These are phyloP conservation scores for Magnaporthales sp. DNA, from an alignment of 2,329 filamentous ascomycete genomes.

Conservation along the genomic window DNA sequence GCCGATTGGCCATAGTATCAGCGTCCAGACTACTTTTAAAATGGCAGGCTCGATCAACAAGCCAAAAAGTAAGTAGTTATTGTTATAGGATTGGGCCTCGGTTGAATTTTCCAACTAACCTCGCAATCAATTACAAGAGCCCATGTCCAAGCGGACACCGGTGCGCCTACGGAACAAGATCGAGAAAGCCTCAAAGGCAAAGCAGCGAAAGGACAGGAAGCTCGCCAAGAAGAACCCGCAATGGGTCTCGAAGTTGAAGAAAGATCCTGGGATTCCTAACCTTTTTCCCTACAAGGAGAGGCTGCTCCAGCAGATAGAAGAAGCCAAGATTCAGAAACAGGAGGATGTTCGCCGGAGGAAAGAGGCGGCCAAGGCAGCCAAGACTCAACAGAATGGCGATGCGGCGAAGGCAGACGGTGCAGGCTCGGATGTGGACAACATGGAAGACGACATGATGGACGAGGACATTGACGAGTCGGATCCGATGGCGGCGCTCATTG, in stretches of 20 bases:
- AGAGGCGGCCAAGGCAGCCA: conserved; percentile 63
- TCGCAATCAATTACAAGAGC: conserved; percentile 47
- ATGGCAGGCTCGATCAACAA: conserved; percentile 49
- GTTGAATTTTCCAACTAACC: conserved; percentile 7
- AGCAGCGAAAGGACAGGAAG: conserved; percentile 86
- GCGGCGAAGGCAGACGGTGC: conserved; percentile 4
- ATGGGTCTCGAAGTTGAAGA: conserved; percentile 93
- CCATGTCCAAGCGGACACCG: conserved; percentile 85
- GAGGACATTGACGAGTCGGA: conserved; percentile 62
- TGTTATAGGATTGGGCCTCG: neutral
- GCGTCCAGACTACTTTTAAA: conserved; percentile 8
- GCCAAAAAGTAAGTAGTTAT: conserved; percentile 36
- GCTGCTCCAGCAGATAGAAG: conserved; percentile 89
- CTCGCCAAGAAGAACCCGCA: conserved; percentile 91
- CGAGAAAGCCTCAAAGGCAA: conserved; percentile 80
- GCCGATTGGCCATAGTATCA: neutral
- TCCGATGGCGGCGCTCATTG: conserved; percentile 85
- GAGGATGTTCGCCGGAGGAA: conserved; percentile 66
- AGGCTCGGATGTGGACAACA: conserved; percentile 32
- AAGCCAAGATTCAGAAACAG: conserved; percentile 69
- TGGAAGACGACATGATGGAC: conserved; percentile 44
- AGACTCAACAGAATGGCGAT: conserved; percentile 34
- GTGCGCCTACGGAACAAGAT: conserved; percentile 93
- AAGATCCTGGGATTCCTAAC: conserved; percentile 96
- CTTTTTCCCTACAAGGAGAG: conserved; percentile 97